These are phyloP conservation scores for Nectriaceae sp. DNA, from an alignment of 2,329 filamentous ascomycete genomes.

Conservation along the genomic window DNA sequence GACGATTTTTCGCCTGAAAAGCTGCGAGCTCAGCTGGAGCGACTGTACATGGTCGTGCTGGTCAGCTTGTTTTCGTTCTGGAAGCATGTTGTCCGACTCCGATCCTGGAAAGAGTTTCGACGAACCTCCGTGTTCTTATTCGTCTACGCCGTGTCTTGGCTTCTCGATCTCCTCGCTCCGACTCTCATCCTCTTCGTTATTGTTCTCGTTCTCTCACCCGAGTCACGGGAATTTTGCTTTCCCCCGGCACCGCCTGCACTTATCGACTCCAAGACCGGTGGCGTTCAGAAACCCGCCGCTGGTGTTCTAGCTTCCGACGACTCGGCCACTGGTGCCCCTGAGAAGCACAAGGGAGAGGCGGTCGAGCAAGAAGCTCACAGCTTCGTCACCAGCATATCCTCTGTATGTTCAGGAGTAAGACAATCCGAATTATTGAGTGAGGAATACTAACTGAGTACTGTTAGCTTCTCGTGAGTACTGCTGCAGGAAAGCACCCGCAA, in stretches of 20 bases:
- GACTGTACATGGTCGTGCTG: constrained; percentile 78
- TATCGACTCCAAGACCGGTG: constrained; percentile 69
- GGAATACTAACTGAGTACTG: constrained; percentile 1
- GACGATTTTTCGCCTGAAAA: constrained; percentile 87
- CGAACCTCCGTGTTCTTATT: constrained; percentile 65
- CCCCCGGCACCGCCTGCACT: constrained; percentile 76
- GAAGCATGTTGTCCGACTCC: constrained; percentile 75
- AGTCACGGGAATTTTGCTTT: constrained; percentile 65
- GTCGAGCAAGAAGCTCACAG: constrained; percentile 83
- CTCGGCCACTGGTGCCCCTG: constrained; percentile 77
- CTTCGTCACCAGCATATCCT: constrained; percentile 69
- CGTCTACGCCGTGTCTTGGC: constrained; percentile 67
- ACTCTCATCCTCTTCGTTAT: constrained; percentile 60
- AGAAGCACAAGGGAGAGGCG: constrained; percentile 81
- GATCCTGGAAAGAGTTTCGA: constrained; percentile 76
- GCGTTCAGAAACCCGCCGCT: constrained; percentile 74
- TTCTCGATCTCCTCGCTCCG: constrained; percentile 70
- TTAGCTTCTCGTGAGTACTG: constrained; percentile 71
- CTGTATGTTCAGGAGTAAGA: constrained; percentile 37
- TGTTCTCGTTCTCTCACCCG: constrained; percentile 66
- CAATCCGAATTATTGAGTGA: background rate
- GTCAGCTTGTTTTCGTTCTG: constrained; percentile 65
- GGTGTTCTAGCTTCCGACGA: constrained; percentile 76
- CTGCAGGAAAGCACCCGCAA: constrained; percentile 75
- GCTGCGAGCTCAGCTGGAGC: constrained; percentile 73